phyloP scores from a whole-genome alignment of 2,329 filamentous ascomycete species.

The Ophiocordyceps australis region DNA sequence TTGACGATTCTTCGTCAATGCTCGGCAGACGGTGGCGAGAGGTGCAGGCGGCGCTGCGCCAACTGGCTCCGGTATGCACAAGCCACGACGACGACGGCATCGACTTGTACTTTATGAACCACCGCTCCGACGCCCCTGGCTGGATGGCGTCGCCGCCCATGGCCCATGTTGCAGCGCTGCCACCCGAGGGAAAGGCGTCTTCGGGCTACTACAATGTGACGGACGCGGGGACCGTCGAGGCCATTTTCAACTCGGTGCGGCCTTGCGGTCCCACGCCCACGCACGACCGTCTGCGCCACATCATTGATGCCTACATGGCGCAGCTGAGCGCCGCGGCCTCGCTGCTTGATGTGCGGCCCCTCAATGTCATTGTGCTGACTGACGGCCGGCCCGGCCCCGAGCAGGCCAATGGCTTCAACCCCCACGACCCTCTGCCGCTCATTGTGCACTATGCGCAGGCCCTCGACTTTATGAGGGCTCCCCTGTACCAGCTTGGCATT shows the following conservation, averaged over 20 bases:
- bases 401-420: constrained; percentile 39
- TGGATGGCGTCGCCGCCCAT: no score
- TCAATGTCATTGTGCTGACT: constrained; percentile 88
- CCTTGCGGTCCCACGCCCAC: constrained; percentile 59
- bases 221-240: constrained; percentile 34
- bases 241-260: constrained; percentile 50
- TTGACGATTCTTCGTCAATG: constrained; percentile 91
- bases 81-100: constrained; percentile 67
- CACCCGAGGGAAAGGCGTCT: constrained; percentile 18
- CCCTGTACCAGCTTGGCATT: constrained; percentile 69
- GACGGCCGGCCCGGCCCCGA: constrained; percentile 48
- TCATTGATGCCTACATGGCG: constrained; percentile 55
- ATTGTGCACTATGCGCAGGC: constrained; percentile 50
- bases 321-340: constrained; percentile 19
- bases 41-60: constrained; percentile 47
- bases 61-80: constrained; percentile 71
- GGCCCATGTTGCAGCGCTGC: no score
- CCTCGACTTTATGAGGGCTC: constrained; percentile 51
- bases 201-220: constrained; percentile 48
- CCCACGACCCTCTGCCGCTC: constrained; percentile 36
- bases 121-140: constrained; percentile 21
- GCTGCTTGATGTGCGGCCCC: constrained; percentile 41
- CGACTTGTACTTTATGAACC: constrained; percentile 84
- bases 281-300: constrained; percentile 48
- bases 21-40: constrained; percentile 58